A percentile compares a stretch with the other conserved stretches of the same genome.
Evolutionary conservation across 106 monocot genomes (phyloP).

Genomic region (Allium fistulosum): DNA sequence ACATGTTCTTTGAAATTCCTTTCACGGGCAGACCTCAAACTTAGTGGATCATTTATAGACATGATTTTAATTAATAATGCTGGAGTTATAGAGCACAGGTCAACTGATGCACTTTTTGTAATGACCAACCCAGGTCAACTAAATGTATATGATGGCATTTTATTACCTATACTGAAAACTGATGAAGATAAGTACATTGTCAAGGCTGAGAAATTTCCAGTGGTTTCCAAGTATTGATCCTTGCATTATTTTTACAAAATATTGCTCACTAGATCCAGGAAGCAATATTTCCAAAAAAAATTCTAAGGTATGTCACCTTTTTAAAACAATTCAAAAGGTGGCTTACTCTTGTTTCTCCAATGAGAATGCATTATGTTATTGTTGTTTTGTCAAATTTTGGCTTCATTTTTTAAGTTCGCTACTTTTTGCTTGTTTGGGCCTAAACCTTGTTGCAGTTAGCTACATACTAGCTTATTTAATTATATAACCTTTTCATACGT

Average conservation of each 20-base stretch:
- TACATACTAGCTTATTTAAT: no score
- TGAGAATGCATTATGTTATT: no score
- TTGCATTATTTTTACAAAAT: constrained; percentile 54
- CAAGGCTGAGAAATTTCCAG: constrained; percentile 59
- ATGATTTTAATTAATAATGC: constrained; percentile 74
- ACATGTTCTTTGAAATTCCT: constrained; percentile 65
- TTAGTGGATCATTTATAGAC: constrained; percentile 91
- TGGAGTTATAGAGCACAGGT: constrained; percentile 32
- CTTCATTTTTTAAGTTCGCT: no score
- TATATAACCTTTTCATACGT: no score
- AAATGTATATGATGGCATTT: constrained; percentile 67
- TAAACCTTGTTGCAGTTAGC: no score
- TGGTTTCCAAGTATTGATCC: constrained; percentile 75
- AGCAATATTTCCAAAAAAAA: constrained; percentile 10
- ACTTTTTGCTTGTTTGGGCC: no score
- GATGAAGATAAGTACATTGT: constrained; percentile 24
- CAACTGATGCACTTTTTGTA: constrained; percentile 64
- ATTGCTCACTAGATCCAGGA: constrained; percentile 30
- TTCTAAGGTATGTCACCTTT: neutral
- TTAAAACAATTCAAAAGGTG: no score
- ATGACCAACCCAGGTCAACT: constrained; percentile 91
- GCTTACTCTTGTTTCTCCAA: no score
- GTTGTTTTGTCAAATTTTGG: no score
- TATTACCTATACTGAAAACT: constrained; percentile 32
- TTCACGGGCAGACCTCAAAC: constrained; percentile 57